Base-by-base conservation (phyloP, 1,284 basidiomycete species). In the Laetiporus sulphureus region DNA sequence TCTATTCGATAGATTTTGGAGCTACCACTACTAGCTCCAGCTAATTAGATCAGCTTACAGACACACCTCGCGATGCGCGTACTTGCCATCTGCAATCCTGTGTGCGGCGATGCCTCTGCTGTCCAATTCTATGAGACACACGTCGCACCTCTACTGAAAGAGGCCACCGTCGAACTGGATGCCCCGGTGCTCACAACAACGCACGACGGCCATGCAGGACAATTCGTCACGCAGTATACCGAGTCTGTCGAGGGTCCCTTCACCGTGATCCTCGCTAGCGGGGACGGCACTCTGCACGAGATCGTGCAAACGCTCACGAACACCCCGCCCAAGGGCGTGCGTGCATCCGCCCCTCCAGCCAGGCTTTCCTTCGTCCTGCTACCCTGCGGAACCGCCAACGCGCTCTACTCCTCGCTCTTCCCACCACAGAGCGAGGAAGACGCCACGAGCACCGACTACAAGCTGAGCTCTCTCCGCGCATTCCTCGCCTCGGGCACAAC, bases 341-440 rank as follows among this genome's bases (percentile, higher is more conserved):
- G 41, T 36, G 44, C 44, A 16, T 22, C 44, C 31, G 36, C 39
- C 15, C 48, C 49, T 18, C 30, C 38, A 24, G 44, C 51, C 1
- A 48, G 45, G 23, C 47, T 77, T 34, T 55, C 59, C 23, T 62
- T 84, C 42, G 75, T 67, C 8, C 67, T 86, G 24, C 67, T 87
- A 12, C 92, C 93, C 3, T 78, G 79, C 32, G 94, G 94, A 8
- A 97, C 93, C n/a, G 92, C 91, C 15, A 97, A 97, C 57, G 94
- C 94, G 0, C 69, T 96, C n/a, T 92, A 85, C 59, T 73, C 73
- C 40, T 83, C 71, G 34, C 61, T 79, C 33, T 85, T 78, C 51
- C 73, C 69, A 3, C 69, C 69, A 5, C 32, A 5, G 8, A 7
- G 50, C 12, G 42, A 55, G 10, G 46, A 50, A 4, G 46, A 56